phyloP scores from a whole-genome alignment of 805 yeast genomes.

The Middelhovenomyces tepae region DNA sequence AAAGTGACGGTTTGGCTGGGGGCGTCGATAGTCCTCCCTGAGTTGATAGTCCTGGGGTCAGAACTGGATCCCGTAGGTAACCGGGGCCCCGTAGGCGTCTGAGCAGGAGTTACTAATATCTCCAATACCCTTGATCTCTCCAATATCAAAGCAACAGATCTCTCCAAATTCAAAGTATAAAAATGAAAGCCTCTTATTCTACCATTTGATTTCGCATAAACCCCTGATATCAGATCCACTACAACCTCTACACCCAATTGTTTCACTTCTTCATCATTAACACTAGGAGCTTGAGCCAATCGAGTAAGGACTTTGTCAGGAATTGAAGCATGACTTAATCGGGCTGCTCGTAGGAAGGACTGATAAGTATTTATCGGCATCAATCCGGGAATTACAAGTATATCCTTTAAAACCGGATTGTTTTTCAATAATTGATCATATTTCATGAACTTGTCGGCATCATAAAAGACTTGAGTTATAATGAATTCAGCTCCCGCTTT shows the following conservation, averaged over 20 bases:
- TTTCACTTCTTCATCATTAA: conserved; percentile 76
- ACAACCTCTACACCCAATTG: conserved; percentile 72
- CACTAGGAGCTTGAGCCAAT: conserved; percentile 48
- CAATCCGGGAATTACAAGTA: conserved; percentile 74
- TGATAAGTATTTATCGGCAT: conserved; percentile 85
- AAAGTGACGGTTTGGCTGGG: no score
- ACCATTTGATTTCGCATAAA: conserved; percentile 45
- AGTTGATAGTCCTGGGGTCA: background rate
- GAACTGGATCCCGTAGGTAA: conserved; percentile 27
- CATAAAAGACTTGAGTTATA: conserved; percentile 86
- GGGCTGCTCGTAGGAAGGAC: conserved; percentile 81
- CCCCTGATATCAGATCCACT: conserved; percentile 50
- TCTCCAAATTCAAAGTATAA: conserved; percentile 86
- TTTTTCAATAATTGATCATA: conserved; percentile 42
- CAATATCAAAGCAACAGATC: conserved; percentile 79
- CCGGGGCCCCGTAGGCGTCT: conserved; percentile 13
- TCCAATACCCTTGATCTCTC: conserved; percentile 48
- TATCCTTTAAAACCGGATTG: conserved; percentile 31
- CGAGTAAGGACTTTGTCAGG: conserved; percentile 46
- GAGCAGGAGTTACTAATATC: conserved; percentile 16
- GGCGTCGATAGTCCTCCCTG: no score
- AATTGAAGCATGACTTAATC: conserved; percentile 75
- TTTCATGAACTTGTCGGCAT: conserved; percentile 61
- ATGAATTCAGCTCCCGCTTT: conserved; percentile 94
- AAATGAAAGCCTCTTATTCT: conserved; percentile 81